A percentile compares a stretch with the other conserved stretches of the same genome.
phyloP scores from a whole-genome alignment of 805 yeast genomes.

The Phaffomyces thermotolerans region DNA sequence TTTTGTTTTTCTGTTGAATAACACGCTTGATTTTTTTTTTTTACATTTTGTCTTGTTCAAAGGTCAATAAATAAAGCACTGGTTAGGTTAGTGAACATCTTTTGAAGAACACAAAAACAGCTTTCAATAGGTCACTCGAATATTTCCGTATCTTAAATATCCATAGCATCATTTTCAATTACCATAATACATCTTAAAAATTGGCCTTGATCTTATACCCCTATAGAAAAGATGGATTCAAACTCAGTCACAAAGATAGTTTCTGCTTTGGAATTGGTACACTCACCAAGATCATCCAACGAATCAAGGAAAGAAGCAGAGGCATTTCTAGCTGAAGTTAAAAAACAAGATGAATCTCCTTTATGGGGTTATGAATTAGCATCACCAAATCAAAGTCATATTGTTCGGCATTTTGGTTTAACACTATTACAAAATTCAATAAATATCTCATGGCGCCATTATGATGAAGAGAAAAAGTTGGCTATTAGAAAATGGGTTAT shows the following conservation, averaged over 20 bases:
- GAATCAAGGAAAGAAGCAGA: slow-evolving; percentile 50
- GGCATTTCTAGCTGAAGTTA: slow-evolving; percentile 66
- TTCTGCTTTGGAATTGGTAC: slow-evolving; percentile 68
- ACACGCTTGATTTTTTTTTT: too few species aligned
- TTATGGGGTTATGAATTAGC: slow-evolving; percentile 89
- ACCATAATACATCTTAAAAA: too few species aligned
- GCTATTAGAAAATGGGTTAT: slow-evolving; percentile 81
- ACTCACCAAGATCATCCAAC: slow-evolving; percentile 58
- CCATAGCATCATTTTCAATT: too few species aligned
- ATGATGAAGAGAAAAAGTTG: slow-evolving; percentile 48
- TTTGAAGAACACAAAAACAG: too few species aligned
- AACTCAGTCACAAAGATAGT: slow-evolving; percentile 68
- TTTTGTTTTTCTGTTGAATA: too few species aligned
- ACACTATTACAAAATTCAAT: slow-evolving; percentile 72
- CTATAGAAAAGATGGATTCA: slow-evolving; percentile 42
- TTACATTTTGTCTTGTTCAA: too few species aligned
- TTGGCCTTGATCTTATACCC: neutral
- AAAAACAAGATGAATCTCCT: slow-evolving; percentile 76
- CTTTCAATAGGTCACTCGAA: too few species aligned
- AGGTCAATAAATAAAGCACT: too few species aligned
- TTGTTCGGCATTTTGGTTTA: slow-evolving; percentile 87
- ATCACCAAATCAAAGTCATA: slow-evolving; percentile 49
- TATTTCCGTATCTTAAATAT: too few species aligned
- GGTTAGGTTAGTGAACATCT: too few species aligned
- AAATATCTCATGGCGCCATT: slow-evolving; percentile 43